Conservation (phyloP, 768 basidiomycete genomes). For the Postia placenta region DNA sequence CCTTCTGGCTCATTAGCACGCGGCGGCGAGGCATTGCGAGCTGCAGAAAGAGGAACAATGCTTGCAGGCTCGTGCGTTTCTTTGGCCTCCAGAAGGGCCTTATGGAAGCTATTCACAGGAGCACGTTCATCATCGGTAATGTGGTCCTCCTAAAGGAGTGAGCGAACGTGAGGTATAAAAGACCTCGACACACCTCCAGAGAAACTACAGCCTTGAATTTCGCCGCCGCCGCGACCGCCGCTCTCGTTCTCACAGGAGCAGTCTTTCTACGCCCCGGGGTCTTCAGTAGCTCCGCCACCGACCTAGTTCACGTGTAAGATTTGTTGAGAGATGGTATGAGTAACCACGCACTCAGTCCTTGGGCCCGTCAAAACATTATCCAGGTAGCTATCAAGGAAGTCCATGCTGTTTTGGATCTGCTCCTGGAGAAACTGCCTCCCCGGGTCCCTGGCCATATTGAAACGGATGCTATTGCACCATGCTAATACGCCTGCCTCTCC, state of each 20-base stretch:
- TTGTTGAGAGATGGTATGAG: not conserved
- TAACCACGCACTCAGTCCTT: constrained; percentile 51
- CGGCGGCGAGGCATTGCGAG: not conserved
- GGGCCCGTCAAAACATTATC: constrained; percentile 62
- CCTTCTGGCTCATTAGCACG: not conserved
- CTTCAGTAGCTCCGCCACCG: constrained; percentile 76
- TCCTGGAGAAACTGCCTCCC: constrained; percentile 66
- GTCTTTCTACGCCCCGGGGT: constrained; percentile 74
- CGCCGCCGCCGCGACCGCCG: constrained; percentile 32
- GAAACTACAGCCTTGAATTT: constrained; percentile 40
- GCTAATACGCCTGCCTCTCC: constrained; percentile 46
- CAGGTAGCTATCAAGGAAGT: constrained; percentile 75
- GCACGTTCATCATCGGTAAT: constrained; percentile 32
- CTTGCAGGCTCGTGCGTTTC: not conserved
- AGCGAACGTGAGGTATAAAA: not conserved
- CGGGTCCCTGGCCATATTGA: constrained; percentile 66
- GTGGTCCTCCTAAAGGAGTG: constrained; percentile 26
- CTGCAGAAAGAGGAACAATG: not conserved
- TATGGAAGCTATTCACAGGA: constrained; percentile 43
- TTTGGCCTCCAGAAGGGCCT: constrained; percentile 29
- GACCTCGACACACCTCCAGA: constrained; percentile 36
- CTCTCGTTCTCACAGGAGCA: constrained; percentile 43
- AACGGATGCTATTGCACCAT: constrained; percentile 65
- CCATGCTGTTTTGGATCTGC: constrained; percentile 73
- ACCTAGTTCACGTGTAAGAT: constrained; percentile 32